phyloP scores from a whole-genome alignment of 2,329 filamentous ascomycete genomes.

The Thielaviopsis ethacetica region DNA sequence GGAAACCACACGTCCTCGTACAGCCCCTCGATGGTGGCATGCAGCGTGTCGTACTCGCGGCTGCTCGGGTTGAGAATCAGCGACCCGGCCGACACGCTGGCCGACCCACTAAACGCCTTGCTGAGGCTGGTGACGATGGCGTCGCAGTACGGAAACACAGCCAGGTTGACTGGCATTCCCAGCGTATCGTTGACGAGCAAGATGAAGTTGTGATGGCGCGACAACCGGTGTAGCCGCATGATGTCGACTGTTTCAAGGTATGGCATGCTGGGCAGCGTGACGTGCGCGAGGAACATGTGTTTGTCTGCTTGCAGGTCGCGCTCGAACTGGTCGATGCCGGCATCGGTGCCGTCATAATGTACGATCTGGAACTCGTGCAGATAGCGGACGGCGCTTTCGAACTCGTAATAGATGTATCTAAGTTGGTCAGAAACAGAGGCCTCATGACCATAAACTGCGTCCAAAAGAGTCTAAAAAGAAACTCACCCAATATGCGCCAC shows the following conservation, averaged over 20 bases:
- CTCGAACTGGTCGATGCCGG: constrained; percentile 29
- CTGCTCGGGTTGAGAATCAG: constrained; percentile 32
- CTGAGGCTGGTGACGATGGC: constrained; percentile 35
- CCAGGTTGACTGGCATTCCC: constrained; percentile 31
- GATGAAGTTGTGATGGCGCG: constrained; percentile 28
- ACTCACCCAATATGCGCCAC: constrained; percentile 2
- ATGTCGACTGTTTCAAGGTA: constrained; percentile 20
- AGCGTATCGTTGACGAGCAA: constrained; percentile 33
- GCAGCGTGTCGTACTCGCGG: constrained; percentile 22
- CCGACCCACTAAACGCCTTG: constrained; percentile 41
- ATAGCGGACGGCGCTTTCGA: background rate
- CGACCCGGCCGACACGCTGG: constrained; percentile 38
- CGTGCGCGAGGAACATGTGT: constrained; percentile 28
- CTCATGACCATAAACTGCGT: no score
- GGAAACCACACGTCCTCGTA: constrained; percentile 15
- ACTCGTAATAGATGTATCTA: background rate
- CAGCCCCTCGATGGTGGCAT: constrained; percentile 14
- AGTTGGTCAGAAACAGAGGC: no score
- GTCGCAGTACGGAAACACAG: constrained; percentile 32
- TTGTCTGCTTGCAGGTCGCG: constrained; percentile 25
- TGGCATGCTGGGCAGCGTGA: constrained; percentile 28
- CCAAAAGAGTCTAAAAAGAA: no score
- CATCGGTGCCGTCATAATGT: constrained; percentile 23
- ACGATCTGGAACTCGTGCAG: constrained; percentile 30
- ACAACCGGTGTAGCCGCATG: constrained; percentile 20